A percentile compares a stretch with the other conserved stretches of the same genome.
Evolutionary conservation across 306 rosid genomes (phyloP).

Genomic region (Bauhinia variegata): DNA sequence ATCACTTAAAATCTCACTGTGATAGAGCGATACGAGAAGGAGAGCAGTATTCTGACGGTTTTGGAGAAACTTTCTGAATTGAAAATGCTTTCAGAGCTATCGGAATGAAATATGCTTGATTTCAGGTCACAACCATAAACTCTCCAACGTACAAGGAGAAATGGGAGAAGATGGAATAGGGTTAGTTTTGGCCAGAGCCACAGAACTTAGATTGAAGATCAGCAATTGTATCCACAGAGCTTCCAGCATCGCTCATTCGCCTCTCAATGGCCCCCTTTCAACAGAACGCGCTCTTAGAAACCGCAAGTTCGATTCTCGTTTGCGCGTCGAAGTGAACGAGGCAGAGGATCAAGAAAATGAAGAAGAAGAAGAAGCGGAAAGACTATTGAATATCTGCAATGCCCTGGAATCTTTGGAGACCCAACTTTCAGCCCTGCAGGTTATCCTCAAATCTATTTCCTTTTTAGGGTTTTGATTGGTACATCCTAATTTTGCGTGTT

Average conservation of each 20-base stretch:
- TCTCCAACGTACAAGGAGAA: not conserved
- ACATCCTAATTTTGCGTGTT: not conserved
- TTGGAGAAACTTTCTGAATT: conserved; percentile 8
- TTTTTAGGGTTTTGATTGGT: conserved; percentile 8
- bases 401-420: conserved; percentile 87
- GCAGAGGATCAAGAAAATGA: conserved; percentile 52
- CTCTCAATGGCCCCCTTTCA: conserved; percentile 34
- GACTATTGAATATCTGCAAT: conserved; percentile 72
- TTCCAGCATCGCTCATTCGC: conserved; percentile 9
- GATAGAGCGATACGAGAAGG: conserved; percentile 9
- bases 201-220: conserved; percentile 86
- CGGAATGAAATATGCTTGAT: not conserved
- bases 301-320: conserved; percentile 7
- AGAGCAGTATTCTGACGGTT: conserved; percentile 41
- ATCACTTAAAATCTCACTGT: conserved; percentile 14
- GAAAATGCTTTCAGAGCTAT: not conserved
- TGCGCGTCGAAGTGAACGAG: conserved; percentile 10
- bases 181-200: conserved; percentile 85
- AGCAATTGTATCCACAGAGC: conserved; percentile 62
- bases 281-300: conserved; percentile 12
- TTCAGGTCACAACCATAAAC: conserved; percentile 4
- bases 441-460: conserved; percentile 1
- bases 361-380: conserved; percentile 53
- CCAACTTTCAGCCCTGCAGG: conserved; percentile 89
- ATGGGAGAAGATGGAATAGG: conserved; percentile 88